Base-by-base conservation (phyloP, 495 filamentous ascomycete genomes). In the Talaromyces proteolyticus region DNA sequence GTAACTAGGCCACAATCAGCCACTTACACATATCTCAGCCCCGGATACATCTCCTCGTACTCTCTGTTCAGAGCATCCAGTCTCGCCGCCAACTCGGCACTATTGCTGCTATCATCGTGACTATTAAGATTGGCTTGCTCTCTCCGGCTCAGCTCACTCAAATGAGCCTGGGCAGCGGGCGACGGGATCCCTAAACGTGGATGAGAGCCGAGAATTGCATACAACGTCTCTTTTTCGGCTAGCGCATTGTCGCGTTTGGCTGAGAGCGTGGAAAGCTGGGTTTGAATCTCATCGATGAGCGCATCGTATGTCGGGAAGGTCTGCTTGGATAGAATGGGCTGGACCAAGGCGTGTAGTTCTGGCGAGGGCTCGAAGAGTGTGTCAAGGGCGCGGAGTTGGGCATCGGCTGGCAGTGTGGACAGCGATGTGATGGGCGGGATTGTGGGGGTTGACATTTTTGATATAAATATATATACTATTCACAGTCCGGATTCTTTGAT, bases 281-380 rank as follows among this genome's bases (percentile, higher is more conserved):
- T 63, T 12, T 77, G 75, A 18, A 89, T 71, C 25, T 74, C 75
- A 34, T 77, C 76, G 51, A 86, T 80, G 18, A 85, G 74, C 51
- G 65, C 74, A 55, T 70, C 57, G 61, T 84, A 89, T 44, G 73
- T 82, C 8, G 67, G 51, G 70, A 90, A 92, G 3, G 67, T 66
- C 38, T 78, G 71, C 6, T 17, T 10, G 47, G 75, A 76, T 12
- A 94, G 75, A 10, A 82, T 64, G 2, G 86, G 82, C 18, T 88
- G 60, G 47, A 83, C 81, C 42, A 95, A 74, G 19, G 76, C 71
- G 61, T 91, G 88, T 3, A 96, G 76, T 23, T 86, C 79, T 7
- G 79, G 65, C 14, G 84, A 89, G 12, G 92, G 85, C 59, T 97
- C 92, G 69, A 96, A 97, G 43, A 96, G 87, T 5, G 76, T 73